These are phyloP conservation scores for Schwanniomyces vanrijiae DNA, from an alignment of 805 yeast species.

Conservation along the genomic window DNA sequence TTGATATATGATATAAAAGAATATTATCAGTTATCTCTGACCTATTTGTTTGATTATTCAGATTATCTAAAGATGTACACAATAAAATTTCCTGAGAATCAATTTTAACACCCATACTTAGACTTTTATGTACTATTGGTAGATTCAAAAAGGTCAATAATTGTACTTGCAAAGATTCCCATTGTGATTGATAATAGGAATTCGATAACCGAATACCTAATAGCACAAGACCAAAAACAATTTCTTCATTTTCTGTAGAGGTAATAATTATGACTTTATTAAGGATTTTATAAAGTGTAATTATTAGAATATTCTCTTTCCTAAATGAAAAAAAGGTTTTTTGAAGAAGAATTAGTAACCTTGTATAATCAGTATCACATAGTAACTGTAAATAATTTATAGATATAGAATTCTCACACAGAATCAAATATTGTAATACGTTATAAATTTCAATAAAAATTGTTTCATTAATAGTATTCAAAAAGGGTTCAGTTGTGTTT, in stretches of 20 bases:
- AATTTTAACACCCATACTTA: constrained; percentile 26
- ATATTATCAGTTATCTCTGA: constrained; percentile 5
- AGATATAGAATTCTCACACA: constrained; percentile 18
- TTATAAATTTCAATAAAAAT: constrained; percentile 19
- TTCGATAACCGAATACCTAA: constrained; percentile 38
- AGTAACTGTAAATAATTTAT: constrained; percentile 17
- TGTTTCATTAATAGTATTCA: constrained; percentile 14
- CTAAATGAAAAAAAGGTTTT: constrained; percentile 14
- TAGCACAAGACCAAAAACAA: constrained; percentile 36
- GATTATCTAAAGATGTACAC: background rate
- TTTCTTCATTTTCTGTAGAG: constrained; percentile 38
- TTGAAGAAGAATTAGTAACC: constrained; percentile 16
- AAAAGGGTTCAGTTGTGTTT: constrained; percentile 2
- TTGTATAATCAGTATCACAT: constrained; percentile 15
- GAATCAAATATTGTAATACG: constrained; percentile 19
- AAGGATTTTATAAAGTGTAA: constrained; percentile 37
- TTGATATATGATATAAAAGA: constrained; percentile 18
- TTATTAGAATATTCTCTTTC: constrained; percentile 24
- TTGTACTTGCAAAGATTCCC: constrained; percentile 44
- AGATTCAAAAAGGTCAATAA: constrained; percentile 45
- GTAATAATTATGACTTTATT: constrained; percentile 46
- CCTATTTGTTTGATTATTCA: background rate
- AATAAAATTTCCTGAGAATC: background rate
- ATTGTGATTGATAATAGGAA: constrained; percentile 38
- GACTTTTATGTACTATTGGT: constrained; percentile 35